Base-by-base conservation (phyloP, 768 basidiomycete genomes). In the Nevesoporus exiguus region DNA sequence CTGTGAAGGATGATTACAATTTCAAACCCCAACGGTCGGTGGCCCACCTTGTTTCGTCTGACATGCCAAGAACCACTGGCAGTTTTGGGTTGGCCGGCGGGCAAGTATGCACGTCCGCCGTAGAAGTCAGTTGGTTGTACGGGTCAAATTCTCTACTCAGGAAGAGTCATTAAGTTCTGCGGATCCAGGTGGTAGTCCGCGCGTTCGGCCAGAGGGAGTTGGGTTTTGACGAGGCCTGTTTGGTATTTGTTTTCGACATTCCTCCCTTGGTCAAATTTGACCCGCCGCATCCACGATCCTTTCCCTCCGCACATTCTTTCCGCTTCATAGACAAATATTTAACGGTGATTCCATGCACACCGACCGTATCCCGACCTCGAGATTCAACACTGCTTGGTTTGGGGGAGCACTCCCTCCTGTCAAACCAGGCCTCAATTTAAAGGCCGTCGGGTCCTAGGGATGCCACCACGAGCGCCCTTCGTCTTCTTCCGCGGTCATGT, bases 1-100 rank as follows among this genome's bases (percentile, higher is more conserved):
- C 52, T 17, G 19, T 39, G 29, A 51, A 46, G 44, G 31, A n/a
- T n/a, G 34, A 22, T 41, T 11, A 33, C 47, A n/a, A 22, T 41
- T 11, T 30, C 47, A n/a, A 41, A 19, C 27, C 34, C 19, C 45
- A 52, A 57, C 42, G 58, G 55, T 60, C 37, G 53, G 60, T 59
- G 47, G 47, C 44, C 17, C 27, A 47, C 48, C 8, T 49, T 22
- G 44, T 44, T 27, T 52, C n/a, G 54, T 40, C 42, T 55, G 37
- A 49, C 52, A 13, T 19, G 40, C 11, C 40, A 44, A 36, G 33
- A 31, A 45, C 25, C 19, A 3, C 36, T n/a, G n/a, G n/a, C n/a
- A n/a, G n/a, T n/a, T 34, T 39, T 45, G 41, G 47, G 36, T 47
- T 43, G 15, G 10, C 43, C 4, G 51, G n/a, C n/a, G n/a, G n/a